phyloP scores from a whole-genome alignment of 2,329 filamentous ascomycete genomes.

The Trichoderma sp. region DNA sequence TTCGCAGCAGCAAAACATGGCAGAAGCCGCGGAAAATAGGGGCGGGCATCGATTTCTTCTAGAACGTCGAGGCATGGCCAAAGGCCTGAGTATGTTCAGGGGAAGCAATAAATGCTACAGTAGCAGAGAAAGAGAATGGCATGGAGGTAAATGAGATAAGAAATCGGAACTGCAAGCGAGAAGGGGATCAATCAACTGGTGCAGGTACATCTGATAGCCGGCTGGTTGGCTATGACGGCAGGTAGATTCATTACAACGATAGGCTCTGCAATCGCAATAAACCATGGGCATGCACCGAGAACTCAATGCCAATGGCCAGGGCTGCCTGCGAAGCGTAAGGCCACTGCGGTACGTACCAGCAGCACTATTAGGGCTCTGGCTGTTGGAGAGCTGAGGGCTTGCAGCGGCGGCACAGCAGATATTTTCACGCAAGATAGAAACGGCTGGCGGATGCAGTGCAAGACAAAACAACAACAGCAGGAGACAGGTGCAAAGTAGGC shows the following conservation, averaged over 20 bases:
- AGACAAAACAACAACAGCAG: not conserved
- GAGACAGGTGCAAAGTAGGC: not conserved
- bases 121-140: not conserved
- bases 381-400: not conserved
- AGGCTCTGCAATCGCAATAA: not conserved
- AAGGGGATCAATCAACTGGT: not conserved
- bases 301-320: not conserved
- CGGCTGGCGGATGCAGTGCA: not conserved
- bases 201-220: constrained; percentile 1
- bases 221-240: not conserved
- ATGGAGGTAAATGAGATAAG: constrained; percentile 10
- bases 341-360: not conserved
- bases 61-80: constrained; percentile 12
- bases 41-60: constrained; percentile 7
- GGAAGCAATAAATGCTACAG: not conserved
- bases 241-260: constrained; percentile 12
- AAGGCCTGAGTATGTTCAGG: not conserved
- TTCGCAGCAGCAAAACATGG: not conserved
- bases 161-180: constrained; percentile 15
- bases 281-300: not conserved
- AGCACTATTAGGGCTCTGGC: not conserved
- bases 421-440: not conserved
- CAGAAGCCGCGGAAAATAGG: constrained; percentile 12
- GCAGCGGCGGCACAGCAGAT: not conserved
- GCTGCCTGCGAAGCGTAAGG: not conserved